Conservation (phyloP, 371 early-diverging fungal species). For the Capillidium heterosporum region DNA sequence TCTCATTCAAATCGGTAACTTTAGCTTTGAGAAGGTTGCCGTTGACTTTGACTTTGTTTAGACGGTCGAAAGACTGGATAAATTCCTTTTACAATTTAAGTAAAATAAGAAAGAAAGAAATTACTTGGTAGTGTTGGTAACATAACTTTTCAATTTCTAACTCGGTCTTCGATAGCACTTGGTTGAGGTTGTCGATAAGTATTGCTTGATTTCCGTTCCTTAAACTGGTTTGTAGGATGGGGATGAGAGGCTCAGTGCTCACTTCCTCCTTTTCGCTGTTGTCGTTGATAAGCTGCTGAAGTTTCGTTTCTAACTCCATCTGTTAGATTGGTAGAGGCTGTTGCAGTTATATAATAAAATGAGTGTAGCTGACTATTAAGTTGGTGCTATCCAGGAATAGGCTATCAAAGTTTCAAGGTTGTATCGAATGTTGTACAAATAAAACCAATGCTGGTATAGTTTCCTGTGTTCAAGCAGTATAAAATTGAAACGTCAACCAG, state of each 20-base stretch:
- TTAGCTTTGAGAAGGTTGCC: constrained; percentile 67
- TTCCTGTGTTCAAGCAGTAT: too few relatives aligned
- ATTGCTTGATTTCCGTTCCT: neutral
- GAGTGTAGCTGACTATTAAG: too few relatives aligned
- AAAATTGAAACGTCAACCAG: too few relatives aligned
- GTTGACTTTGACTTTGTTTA: constrained; percentile 81
- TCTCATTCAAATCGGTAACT: constrained; percentile 61
- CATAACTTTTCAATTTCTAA: constrained; percentile 96
- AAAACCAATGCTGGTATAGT: too few relatives aligned
- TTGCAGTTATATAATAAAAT: too few relatives aligned
- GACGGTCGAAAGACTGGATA: constrained; percentile 84
- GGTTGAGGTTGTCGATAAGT: constrained; percentile 59
- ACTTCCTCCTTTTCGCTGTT: neutral
- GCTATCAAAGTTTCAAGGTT: too few relatives aligned
- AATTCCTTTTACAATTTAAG: constrained; percentile 58
- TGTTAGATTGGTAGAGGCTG: too few relatives aligned
- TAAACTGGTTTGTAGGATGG: constrained; percentile 1
- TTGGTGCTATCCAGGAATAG: too few relatives aligned
- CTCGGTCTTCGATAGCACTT: constrained; percentile 72
- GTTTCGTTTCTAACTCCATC: too few relatives aligned
- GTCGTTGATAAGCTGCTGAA: neutral
- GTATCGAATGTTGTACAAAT: too few relatives aligned
- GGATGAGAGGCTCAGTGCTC: neutral
- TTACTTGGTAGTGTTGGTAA: constrained; percentile 81
- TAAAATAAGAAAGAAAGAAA: neutral